Percentiles rank a stretch among this genome's conserved stretches.
Evolutionary conservation across 2,329 filamentous ascomycete genomes (phyloP).

Genomic region (Zasmidium angulare): DNA sequence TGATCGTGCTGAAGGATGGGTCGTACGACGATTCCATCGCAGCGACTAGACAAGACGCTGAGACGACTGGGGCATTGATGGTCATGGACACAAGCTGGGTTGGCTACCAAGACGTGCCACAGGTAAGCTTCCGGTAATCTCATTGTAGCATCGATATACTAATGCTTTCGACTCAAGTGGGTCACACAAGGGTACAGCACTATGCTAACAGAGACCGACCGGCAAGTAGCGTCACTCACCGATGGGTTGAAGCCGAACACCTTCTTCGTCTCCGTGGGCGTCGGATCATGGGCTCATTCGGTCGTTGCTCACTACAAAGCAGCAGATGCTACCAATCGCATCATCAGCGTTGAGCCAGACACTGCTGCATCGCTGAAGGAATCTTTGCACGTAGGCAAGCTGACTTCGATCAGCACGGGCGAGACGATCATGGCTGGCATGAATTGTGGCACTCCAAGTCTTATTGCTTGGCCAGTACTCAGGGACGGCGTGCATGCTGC

Average conservation of each 20-base stretch:
- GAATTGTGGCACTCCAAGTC: constrained; percentile 69
- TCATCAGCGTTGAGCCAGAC: constrained; percentile 71
- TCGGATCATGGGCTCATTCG: constrained; percentile 70
- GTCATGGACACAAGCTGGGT: constrained; percentile 69
- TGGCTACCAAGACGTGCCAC: constrained; percentile 65
- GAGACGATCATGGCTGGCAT: constrained; percentile 73
- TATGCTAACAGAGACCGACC: constrained; percentile 67
- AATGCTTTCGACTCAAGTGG: constrained; percentile 49
- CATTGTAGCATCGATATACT: not conserved
- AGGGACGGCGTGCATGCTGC: constrained; percentile 59
- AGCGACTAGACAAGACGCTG: constrained; percentile 48
- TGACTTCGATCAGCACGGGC: constrained; percentile 54
- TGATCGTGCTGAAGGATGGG: constrained; percentile 53
- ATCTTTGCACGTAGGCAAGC: constrained; percentile 51
- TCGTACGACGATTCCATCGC: constrained; percentile 66
- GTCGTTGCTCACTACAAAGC: constrained; percentile 66
- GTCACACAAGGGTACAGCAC: constrained; percentile 77
- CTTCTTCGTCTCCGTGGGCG: constrained; percentile 67
- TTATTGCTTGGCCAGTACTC: constrained; percentile 64
- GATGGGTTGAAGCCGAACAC: constrained; percentile 41
- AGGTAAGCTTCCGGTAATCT: constrained; percentile 39
- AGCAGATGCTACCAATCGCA: constrained; percentile 25
- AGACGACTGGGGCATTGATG: constrained; percentile 50
- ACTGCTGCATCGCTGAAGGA: constrained; percentile 60
- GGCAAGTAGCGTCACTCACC: constrained; percentile 52